Conservation (phyloP, 306 rosid genomes). For the Cucurbita moschata region DNA sequence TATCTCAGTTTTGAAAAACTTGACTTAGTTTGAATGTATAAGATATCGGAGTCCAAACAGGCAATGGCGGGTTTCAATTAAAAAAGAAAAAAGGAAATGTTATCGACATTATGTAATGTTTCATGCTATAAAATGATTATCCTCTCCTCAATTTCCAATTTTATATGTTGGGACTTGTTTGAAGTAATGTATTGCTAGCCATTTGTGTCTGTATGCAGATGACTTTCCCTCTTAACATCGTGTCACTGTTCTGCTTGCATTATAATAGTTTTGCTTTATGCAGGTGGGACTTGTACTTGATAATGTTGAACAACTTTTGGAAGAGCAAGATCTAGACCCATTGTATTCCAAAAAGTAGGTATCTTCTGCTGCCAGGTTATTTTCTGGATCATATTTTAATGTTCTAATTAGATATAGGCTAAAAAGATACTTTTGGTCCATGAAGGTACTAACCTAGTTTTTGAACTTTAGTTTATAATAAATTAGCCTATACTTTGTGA, state of each 20-base stretch:
- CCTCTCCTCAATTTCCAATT: background rate
- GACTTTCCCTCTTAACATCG: background rate
- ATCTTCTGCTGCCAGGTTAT: background rate
- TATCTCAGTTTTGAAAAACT: background rate
- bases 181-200: background rate
- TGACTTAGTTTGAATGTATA: background rate
- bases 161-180: background rate
- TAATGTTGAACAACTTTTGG: conserved; percentile 59
- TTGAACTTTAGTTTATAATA: no score
- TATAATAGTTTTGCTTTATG: conserved; percentile 11
- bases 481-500: background rate
- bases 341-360: conserved; percentile 42
- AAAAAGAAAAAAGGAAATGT: background rate
- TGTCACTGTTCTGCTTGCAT: conserved; percentile 1
- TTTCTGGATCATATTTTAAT: background rate
- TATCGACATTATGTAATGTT: background rate
- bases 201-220: background rate
- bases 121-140: background rate
- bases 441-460: no score
- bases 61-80: background rate
- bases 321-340: conserved; percentile 60
- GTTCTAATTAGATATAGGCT: background rate
- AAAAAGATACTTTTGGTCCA: background rate
- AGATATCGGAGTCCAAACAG: background rate
- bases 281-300: conserved; percentile 69